Evolutionary conservation across 495 filamentous ascomycete species (phyloP).

Genomic region (Sordaria brevicollis): DNA sequence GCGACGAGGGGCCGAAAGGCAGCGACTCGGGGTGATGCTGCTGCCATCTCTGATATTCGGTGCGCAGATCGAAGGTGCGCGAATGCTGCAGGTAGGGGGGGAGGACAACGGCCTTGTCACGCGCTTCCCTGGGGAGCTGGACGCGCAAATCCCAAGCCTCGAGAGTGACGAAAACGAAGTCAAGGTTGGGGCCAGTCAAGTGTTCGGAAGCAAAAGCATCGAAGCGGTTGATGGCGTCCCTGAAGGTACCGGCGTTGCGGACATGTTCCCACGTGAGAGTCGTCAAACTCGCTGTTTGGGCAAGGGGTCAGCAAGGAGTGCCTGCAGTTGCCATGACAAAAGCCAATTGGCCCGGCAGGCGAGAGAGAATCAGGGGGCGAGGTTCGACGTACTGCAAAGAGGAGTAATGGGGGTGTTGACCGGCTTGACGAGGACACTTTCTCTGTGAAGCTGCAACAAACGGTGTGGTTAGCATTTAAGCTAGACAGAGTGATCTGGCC

Average conservation of each 20-base stretch:
- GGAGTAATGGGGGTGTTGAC: constrained; percentile 98
- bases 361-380: constrained; percentile 4
- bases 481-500: neutral
- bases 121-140: constrained; percentile 91
- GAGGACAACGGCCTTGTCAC: constrained; percentile 93
- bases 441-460: constrained; percentile 65
- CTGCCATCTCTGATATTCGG: constrained; percentile 97
- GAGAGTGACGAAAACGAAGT: constrained; percentile 96
- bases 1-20: constrained; percentile 87
- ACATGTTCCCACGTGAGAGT: constrained; percentile 99
- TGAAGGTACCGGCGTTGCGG: constrained; percentile 88
- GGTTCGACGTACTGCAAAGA: constrained; percentile 77
- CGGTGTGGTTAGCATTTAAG: constrained; percentile 4
- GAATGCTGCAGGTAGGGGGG: constrained; percentile 97
- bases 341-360: constrained; percentile 5
- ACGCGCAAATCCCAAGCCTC: constrained; percentile 98
- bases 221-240: constrained; percentile 91
- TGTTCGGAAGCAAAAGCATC: constrained; percentile 87
- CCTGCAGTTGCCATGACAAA: neutral
- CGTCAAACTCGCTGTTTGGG: constrained; percentile 75
- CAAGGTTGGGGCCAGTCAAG: constrained; percentile 70
- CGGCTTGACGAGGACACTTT: constrained; percentile 94
- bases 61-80: constrained; percentile 88
- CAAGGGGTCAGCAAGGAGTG: constrained; percentile 13
- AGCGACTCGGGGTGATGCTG: constrained; percentile 95